Base-by-base conservation (phyloP, 164 flowering plant species). In the Magnolia changhungtana region DNA sequence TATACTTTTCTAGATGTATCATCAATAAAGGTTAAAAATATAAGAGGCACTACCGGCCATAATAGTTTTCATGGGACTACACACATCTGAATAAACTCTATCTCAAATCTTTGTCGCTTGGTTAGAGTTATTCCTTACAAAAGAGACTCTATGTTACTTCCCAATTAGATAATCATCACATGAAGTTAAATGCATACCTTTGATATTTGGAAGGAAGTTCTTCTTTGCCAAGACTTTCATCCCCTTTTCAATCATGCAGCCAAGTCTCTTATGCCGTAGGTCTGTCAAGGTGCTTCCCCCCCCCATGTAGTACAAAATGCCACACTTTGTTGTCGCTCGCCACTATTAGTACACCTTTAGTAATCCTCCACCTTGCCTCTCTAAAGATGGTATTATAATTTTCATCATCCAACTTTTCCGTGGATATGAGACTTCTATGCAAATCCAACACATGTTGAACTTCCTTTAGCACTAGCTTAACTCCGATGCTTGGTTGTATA, bases 221-320 rank as follows among this genome's bases (percentile, higher is more conserved):
- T 51, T 71, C 59, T 71, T 71, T 5, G 59, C 7, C 65, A 72
- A 72, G 64, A 72, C 16, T 58, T 20, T 9, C 66, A 58, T 23
- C 27, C 66, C 19, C 67, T 58, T 51, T 8, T 72, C 14, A 45
- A 31, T 72, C 61, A 72, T 72, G 24, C 50, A 61, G 29, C 63
- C 74, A 52, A 72, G 75, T n/a, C 75, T 72, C 66, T 59, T 72
- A 16, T 72, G 75, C n/a, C 67, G 59, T 52, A 24, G 71, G 71
- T 67, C 19, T 3, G 18, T 11, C 16, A 13, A 24, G 71, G 50
- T 24, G 8, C 50, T 11, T 11, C 31, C 16, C 0, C 71, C 49
- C 18, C 31, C 11, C 19, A 27, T 67, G 21, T 67, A 27, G 71
- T 67, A 67, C 19, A 67, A 67, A 10, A 1, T 16, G 31, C 52